phyloP scores from a whole-genome alignment of 1,139 yeast species.

The Yamadazyma membranifaciens region DNA sequence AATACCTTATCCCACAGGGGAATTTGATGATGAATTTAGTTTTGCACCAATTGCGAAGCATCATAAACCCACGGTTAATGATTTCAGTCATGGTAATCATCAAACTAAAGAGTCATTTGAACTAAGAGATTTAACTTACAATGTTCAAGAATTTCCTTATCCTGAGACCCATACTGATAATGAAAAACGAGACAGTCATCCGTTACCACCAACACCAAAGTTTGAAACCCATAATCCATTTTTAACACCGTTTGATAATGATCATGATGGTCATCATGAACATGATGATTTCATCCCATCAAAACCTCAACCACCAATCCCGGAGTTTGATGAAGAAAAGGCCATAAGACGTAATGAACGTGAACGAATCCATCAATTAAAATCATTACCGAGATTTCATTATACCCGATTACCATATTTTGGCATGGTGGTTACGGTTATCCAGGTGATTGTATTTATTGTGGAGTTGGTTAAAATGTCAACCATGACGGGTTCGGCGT shows the following conservation, averaged over 20 bases:
- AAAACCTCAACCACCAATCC: conserved; percentile 18
- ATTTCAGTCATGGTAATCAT: not conserved
- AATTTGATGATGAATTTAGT: conserved; percentile 14
- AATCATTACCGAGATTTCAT: conserved; percentile 40
- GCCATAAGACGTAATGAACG: conserved; percentile 24
- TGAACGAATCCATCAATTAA: conserved; percentile 25
- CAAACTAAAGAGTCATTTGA: conserved; percentile 11
- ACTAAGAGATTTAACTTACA: conserved; percentile 7
- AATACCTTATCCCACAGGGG: conserved; percentile 4
- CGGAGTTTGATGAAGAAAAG: conserved; percentile 17
- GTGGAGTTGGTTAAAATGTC: conserved; percentile 66
- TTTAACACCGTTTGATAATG: conserved; percentile 15
- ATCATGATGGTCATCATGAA: not conserved
- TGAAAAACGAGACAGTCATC: conserved; percentile 2
- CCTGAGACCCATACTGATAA: not conserved
- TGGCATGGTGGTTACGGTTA: conserved; percentile 44
- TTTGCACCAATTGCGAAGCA: conserved; percentile 8
- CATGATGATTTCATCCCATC: conserved; percentile 9
- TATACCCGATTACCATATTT: conserved; percentile 47
- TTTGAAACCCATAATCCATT: conserved; percentile 2
- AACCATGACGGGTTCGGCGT: conserved; percentile 60
- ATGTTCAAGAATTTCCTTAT: conserved; percentile 12
- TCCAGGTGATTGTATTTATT: conserved; percentile 62
- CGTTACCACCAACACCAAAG: conserved; percentile 5
- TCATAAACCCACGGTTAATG: conserved; percentile 4